Conservation (phyloP, 768 basidiomycete genomes). For the Xerocomellus intermedius region DNA sequence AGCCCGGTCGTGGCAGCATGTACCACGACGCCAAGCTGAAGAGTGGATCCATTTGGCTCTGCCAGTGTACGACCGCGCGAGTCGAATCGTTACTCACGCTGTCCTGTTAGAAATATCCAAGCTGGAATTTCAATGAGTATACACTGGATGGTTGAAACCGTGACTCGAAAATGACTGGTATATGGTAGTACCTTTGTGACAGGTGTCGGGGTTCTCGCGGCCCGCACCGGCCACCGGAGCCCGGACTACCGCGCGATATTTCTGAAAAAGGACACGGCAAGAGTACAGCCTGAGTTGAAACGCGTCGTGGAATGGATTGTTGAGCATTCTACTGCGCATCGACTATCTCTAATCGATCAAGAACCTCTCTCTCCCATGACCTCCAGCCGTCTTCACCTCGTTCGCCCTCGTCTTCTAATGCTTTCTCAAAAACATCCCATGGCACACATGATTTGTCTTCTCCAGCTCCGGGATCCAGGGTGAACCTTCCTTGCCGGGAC, state of each 20-base stretch:
- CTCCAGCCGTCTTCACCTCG: conserved; percentile 65
- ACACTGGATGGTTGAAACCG: background rate
- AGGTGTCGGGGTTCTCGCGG: background rate
- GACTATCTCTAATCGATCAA: conserved; percentile 63
- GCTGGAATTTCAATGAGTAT: background rate
- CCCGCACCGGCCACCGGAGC: background rate
- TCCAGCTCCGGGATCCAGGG: conserved; percentile 47
- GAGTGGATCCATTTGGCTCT: background rate
- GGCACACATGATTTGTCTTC: conserved; percentile 64
- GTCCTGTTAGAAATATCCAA: background rate
- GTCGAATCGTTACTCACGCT: background rate
- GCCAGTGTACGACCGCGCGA: background rate
- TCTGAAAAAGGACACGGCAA: background rate
- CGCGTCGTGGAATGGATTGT: background rate
- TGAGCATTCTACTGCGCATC: conserved; percentile 24
- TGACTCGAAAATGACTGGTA: background rate
- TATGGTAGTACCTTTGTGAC: too few relatives aligned
- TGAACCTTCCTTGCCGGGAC: conserved; percentile 84
- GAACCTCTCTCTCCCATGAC: conserved; percentile 81
- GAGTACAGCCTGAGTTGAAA: background rate
- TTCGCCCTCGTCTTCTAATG: conserved; percentile 50
- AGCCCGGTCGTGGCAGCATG: conserved; percentile 6
- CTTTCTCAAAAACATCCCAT: conserved; percentile 71
- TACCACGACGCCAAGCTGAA: background rate
- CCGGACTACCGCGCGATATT: background rate